phyloP scores from a whole-genome alignment of 1,139 yeast genomes.

The Zygosaccharomyces sapae region DNA sequence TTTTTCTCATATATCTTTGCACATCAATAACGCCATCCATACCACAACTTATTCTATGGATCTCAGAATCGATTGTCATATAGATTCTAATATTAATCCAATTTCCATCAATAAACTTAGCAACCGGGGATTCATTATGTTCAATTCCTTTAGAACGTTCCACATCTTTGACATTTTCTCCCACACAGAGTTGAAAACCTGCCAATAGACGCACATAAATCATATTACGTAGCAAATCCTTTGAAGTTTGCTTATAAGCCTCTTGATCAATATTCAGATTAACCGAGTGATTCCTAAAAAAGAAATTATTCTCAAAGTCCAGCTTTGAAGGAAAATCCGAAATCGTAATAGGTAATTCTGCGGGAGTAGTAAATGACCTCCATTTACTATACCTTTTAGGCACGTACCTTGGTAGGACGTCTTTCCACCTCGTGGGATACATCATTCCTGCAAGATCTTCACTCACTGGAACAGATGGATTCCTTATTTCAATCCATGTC shows the following conservation, averaged over 20 bases:
- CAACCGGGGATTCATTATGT: conserved; percentile 33
- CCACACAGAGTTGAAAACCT: conserved; percentile 88
- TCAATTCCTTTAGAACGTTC: conserved; percentile 48
- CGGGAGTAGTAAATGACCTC: conserved; percentile 91
- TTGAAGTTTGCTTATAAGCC: conserved; percentile 43
- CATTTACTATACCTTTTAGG: conserved; percentile 74
- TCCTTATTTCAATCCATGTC: conserved; percentile 63
- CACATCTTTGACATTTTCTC: conserved; percentile 57
- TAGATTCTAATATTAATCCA: conserved; percentile 59
- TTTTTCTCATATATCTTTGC: conserved; percentile 54
- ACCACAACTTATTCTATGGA: conserved; percentile 76
- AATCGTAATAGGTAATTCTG: conserved; percentile 79
- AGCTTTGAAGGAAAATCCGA: conserved; percentile 66
- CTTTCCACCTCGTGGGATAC: conserved; percentile 75
- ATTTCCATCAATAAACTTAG: conserved; percentile 38
- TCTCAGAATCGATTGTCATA: conserved; percentile 73
- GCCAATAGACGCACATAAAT: conserved; percentile 72
- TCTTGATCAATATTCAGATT: conserved; percentile 39
- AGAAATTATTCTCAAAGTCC: conserved; percentile 62
- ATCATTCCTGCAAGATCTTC: conserved; percentile 44
- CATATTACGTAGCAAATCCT: conserved; percentile 78
- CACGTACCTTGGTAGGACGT: conserved; percentile 71
- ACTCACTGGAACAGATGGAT: conserved; percentile 61
- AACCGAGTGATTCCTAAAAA: conserved; percentile 45
- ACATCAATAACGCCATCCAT: conserved; percentile 67